These are phyloP conservation scores for Suillus paluster DNA, from an alignment of 768 basidiomycete species.

Conservation along the genomic window DNA sequence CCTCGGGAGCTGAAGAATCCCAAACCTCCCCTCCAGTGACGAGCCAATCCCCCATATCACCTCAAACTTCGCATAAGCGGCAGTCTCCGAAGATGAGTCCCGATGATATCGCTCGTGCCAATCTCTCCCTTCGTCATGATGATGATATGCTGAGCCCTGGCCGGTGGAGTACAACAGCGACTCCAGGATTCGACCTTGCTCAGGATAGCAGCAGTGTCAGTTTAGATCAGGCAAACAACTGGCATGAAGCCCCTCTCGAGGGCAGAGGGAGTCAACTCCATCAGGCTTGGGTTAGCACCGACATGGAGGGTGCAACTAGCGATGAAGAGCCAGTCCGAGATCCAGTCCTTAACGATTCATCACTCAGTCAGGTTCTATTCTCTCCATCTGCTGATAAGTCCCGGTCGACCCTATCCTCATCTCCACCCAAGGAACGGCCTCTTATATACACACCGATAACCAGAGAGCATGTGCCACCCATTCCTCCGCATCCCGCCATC, in stretches of 20 bases:
- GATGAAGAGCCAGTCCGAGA: constrained; percentile 33
- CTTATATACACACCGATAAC: constrained; percentile 17
- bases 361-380: constrained; percentile 22
- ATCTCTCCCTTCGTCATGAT: constrained; percentile 30
- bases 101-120: constrained; percentile 33
- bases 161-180: constrained; percentile 77
- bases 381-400: constrained; percentile 10
- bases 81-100: constrained; percentile 34
- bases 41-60: constrained; percentile 27
- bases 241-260: constrained; percentile 35
- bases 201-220: constrained; percentile 19
- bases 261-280: constrained; percentile 25
- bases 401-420: constrained; percentile 21
- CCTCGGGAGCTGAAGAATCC: constrained; percentile 28
- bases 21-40: constrained; percentile 27
- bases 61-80: constrained; percentile 23
- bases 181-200: constrained; percentile 58
- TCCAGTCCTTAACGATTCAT: constrained; percentile 12
- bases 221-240: constrained; percentile 26
- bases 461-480: constrained; percentile 16
- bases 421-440: constrained; percentile 10
- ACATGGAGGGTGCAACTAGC: constrained; percentile 41
- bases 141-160: constrained; percentile 51
- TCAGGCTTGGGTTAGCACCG: constrained; percentile 47
- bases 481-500: constrained; percentile 1